Evolutionary conservation across 306 rosid species (phyloP).

Genomic region (Astragalus glycyphyllos): DNA sequence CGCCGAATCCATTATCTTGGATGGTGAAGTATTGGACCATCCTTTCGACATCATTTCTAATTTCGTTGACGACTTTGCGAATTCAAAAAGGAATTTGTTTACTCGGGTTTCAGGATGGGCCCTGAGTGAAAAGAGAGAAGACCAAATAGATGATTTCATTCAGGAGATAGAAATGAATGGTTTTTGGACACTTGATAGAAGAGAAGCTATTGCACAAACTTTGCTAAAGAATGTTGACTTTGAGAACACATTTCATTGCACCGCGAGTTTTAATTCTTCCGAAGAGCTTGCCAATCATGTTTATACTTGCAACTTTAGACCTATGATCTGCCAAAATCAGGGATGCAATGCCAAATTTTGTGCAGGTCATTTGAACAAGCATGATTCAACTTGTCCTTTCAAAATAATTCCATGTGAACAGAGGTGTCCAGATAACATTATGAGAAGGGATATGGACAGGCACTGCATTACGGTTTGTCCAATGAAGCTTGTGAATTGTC

Average conservation of each 20-base stretch:
- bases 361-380: slow-evolving; percentile 60
- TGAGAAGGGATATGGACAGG: slow-evolving; percentile 91
- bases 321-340: slow-evolving; percentile 59
- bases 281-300: slow-evolving; percentile 65
- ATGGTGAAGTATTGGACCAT: slow-evolving; percentile 58
- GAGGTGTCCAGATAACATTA: slow-evolving; percentile 60
- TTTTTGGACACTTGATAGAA: slow-evolving; percentile 74
- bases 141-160: slow-evolving; percentile 79
- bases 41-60: slow-evolving; percentile 76
- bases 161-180: slow-evolving; percentile 79
- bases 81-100: slow-evolving; percentile 69
- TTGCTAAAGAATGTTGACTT: slow-evolving; percentile 78
- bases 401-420: slow-evolving; percentile 86
- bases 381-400: slow-evolving; percentile 78
- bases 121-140: slow-evolving; percentile 84
- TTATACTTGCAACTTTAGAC: slow-evolving; percentile 58
- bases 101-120: slow-evolving; percentile 79
- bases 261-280: slow-evolving; percentile 49
- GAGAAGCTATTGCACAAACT: slow-evolving; percentile 56
- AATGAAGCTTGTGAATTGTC: slow-evolving; percentile 89
- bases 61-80: slow-evolving; percentile 76
- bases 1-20: slow-evolving; percentile 70
- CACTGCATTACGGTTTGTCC: slow-evolving; percentile 87
- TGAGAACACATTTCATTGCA: slow-evolving; percentile 65
- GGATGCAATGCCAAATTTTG: slow-evolving; percentile 73